Evolutionary conservation across 2,329 filamentous ascomycete genomes (phyloP), one percentile per base, ranked within the genome.

Genomic region (Dothistroma pini): DNA sequence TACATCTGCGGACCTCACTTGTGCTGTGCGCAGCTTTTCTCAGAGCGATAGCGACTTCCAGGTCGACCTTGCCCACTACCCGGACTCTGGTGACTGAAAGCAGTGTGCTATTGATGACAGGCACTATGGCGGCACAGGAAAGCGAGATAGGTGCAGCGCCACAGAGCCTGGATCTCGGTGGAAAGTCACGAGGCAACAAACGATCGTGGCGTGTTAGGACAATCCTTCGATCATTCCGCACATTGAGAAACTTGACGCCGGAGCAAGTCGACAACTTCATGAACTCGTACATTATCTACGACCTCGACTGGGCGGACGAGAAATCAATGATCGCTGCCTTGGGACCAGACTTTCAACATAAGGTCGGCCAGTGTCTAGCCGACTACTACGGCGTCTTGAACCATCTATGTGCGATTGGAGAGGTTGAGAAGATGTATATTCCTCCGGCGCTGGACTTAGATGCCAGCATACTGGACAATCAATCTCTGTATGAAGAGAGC

Each of bases 301-400:
- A 68, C 50, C 61, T 72, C 16, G 70, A 72, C 56, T 72, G 70
- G 70, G 63, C 58, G 0, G 63, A 72, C 38, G 70, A 72, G 57
- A 63, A 66, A 44, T 55, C 51, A 21, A 72, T 72, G 70, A 58
- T 69, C 31, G 65, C 68, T 16, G 61, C 64, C 7, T 61, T 72
- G 29, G 70, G 70, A 2, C 63, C 62, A 6, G 58, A 71, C 54
- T 72, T 71, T 49, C 67, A 69, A 53, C 52, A 69, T 41, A 61
- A 60, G 56, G 69, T 72, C 31, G 70, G 70, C 25, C 57, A 66
- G 54, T 71, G 69, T 52, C 57, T 72, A 6, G 57, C 64, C 14
- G 67, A 70, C 47, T 72, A 72, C 63, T 72, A 72, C 56, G 57
- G 63, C 22, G 70, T 72, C 2, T 64, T 72, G 6, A 72, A 72